Conservation (phyloP, 176 grass and related monocot species). For the Dactylis glomerata region DNA sequence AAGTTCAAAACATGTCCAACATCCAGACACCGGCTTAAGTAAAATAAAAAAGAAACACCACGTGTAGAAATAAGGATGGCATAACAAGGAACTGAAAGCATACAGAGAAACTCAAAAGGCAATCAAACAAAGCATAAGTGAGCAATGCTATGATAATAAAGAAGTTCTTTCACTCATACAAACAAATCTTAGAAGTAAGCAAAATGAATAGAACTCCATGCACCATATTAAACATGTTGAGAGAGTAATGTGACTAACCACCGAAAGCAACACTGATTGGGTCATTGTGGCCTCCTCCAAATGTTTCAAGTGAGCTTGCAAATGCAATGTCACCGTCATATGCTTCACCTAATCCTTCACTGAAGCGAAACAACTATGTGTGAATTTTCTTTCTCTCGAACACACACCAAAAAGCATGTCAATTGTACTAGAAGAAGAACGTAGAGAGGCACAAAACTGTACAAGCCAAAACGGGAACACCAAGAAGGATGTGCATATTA, state of each 20-base stretch:
- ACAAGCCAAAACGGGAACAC: conserved; percentile 34
- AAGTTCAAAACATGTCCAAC: conserved; percentile 11
- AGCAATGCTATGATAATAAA: not conserved
- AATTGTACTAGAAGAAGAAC: not conserved
- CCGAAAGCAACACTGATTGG: conserved; percentile 96
- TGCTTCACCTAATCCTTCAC: conserved; percentile 84
- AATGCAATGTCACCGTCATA: conserved; percentile 98
- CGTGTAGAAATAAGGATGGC: not conserved
- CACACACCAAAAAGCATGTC: not conserved
- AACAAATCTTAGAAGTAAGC: conserved; percentile 20
- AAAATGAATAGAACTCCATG: not conserved
- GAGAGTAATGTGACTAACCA: conserved; percentile 57
- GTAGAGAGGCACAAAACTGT: not conserved
- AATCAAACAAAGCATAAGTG: not conserved
- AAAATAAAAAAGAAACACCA: not conserved
- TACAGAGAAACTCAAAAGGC: not conserved
- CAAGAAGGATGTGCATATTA: conserved; percentile 20
- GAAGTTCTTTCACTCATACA: not conserved
- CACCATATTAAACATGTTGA: not conserved
- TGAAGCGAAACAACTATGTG: conserved; percentile 39
- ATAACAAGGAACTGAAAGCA: not conserved
- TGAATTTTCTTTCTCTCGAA: not conserved
- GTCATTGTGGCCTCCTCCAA: conserved; percentile 97
- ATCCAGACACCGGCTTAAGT: not conserved
- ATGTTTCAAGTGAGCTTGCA: conserved; percentile 90